Conservation (phyloP, 2,329 filamentous ascomycete genomes). For the Cyanodermella asteris region DNA sequence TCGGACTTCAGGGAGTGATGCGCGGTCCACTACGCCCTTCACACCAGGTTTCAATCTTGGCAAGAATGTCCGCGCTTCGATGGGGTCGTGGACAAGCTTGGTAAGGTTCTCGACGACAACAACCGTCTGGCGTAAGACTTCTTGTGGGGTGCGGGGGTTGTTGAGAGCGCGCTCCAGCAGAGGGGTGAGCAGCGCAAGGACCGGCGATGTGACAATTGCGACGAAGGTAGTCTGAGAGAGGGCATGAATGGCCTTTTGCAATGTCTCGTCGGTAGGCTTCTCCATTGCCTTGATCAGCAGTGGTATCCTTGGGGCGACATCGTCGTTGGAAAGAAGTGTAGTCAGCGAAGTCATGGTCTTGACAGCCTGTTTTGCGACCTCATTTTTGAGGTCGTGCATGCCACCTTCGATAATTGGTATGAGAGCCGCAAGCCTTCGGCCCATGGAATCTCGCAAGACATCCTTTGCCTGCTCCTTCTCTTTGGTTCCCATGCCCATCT, state of each 20-base stretch:
- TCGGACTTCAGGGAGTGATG: slow-evolving; percentile 83
- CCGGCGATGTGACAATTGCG: slow-evolving; percentile 82
- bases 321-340: slow-evolving; percentile 82
- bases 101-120: slow-evolving; percentile 96
- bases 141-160: slow-evolving; percentile 72
- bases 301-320: slow-evolving; percentile 78
- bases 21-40: slow-evolving; percentile 65
- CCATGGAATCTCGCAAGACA: slow-evolving; percentile 73
- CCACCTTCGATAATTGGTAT: slow-evolving; percentile 80
- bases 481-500: slow-evolving; percentile 61
- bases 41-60: slow-evolving; percentile 90
- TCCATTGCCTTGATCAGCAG: slow-evolving; percentile 90
- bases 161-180: slow-evolving; percentile 87
- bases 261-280: slow-evolving; percentile 65
- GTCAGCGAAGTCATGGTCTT: slow-evolving; percentile 84
- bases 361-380: slow-evolving; percentile 66
- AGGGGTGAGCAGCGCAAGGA: slow-evolving; percentile 81
- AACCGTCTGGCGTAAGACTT: slow-evolving; percentile 84
- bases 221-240: slow-evolving; percentile 98
- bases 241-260: slow-evolving; percentile 91
- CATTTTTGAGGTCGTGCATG: slow-evolving; percentile 90
- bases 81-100: slow-evolving; percentile 86
- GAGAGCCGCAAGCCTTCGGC: slow-evolving; percentile 60
- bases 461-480: slow-evolving; percentile 80
- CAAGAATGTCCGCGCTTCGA: slow-evolving; percentile 85